Evolutionary conservation across 805 yeast genomes (phyloP).

Genomic region (Saturnispora zaruensis): DNA sequence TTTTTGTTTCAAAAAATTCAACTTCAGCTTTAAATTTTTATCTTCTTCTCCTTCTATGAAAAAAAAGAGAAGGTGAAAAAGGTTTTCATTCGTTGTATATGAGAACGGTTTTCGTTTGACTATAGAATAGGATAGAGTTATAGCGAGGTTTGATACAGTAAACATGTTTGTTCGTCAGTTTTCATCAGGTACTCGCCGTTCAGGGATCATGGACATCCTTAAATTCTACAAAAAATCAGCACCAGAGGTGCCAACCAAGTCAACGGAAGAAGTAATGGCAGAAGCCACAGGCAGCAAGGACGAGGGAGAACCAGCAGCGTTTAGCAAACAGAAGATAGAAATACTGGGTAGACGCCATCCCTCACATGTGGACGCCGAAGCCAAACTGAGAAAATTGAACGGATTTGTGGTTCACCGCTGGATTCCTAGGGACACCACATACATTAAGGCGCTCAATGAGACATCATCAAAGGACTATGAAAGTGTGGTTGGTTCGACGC

Average conservation of each 20-base stretch:
- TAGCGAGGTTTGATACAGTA: neutral
- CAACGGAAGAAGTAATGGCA: slow-evolving; percentile 7
- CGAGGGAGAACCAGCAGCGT: neutral
- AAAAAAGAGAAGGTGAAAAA: neutral
- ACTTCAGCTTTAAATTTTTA: no score
- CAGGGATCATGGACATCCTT: slow-evolving; percentile 9
- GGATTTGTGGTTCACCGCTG: slow-evolving; percentile 26
- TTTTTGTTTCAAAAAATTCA: no score
- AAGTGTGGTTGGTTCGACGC: slow-evolving; percentile 12
- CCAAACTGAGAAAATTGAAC: slow-evolving; percentile 19
- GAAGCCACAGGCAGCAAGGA: neutral
- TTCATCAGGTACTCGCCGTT: slow-evolving; percentile 6
- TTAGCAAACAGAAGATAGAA: slow-evolving; percentile 16
- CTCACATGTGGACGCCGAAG: slow-evolving; percentile 17
- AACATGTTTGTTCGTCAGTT: slow-evolving; percentile 4
- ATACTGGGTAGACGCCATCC: slow-evolving; percentile 28
- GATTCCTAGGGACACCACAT: slow-evolving; percentile 24
- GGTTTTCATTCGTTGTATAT: neutral
- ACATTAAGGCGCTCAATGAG: slow-evolving; percentile 8
- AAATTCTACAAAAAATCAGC: slow-evolving; percentile 7
- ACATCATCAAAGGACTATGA: slow-evolving; percentile 9
- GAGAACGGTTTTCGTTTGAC: neutral
- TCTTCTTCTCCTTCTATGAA: neutral
- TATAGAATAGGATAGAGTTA: no score
- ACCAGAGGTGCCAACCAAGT: slow-evolving; percentile 3